Conservation (phyloP, 768 basidiomycete genomes). For the Collybia sp. region DNA sequence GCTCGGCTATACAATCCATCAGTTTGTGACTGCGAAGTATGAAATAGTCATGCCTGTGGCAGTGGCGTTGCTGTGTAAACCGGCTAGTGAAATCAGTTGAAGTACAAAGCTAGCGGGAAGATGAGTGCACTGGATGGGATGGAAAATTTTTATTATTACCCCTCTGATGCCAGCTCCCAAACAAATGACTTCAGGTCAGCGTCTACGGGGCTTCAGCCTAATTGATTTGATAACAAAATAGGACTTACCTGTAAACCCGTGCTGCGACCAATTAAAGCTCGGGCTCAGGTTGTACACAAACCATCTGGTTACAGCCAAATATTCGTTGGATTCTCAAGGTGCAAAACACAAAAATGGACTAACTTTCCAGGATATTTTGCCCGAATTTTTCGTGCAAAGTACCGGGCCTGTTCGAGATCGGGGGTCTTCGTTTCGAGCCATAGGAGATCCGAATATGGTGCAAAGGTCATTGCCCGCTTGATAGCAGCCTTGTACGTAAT, state of each 20-base stretch:
- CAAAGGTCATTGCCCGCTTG: conserved; percentile 73
- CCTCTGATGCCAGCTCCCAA: conserved; percentile 89
- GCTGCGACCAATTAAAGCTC: conserved; percentile 88
- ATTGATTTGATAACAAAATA: background rate
- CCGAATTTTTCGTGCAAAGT: conserved; percentile 73
- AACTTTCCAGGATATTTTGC: conserved; percentile 71
- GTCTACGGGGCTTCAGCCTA: conserved; percentile 34
- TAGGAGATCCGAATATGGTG: conserved; percentile 83
- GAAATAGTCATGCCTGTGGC: conserved; percentile 52
- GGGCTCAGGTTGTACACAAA: conserved; percentile 94
- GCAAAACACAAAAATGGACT: conserved; percentile 9
- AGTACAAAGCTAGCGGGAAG: conserved; percentile 65
- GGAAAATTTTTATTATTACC: conserved; percentile 34
- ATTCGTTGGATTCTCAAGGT: background rate
- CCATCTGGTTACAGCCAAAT: conserved; percentile 41
- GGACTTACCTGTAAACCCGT: conserved; percentile 64
- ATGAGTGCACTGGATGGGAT: background rate
- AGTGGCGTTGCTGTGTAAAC: conserved; percentile 82
- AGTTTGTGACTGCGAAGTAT: conserved; percentile 1
- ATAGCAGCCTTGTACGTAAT: conserved; percentile 54
- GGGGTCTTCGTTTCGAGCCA: conserved; percentile 96
- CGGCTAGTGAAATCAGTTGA: conserved; percentile 85
- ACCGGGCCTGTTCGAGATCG: conserved; percentile 71
- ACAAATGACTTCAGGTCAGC: conserved; percentile 78
- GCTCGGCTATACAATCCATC: conserved; percentile 49